Percentiles rank a stretch among this genome's conserved stretches.
Evolutionary conservation across 768 basidiomycete genomes (phyloP).

Genomic region (Kwoniella dendrophila): DNA sequence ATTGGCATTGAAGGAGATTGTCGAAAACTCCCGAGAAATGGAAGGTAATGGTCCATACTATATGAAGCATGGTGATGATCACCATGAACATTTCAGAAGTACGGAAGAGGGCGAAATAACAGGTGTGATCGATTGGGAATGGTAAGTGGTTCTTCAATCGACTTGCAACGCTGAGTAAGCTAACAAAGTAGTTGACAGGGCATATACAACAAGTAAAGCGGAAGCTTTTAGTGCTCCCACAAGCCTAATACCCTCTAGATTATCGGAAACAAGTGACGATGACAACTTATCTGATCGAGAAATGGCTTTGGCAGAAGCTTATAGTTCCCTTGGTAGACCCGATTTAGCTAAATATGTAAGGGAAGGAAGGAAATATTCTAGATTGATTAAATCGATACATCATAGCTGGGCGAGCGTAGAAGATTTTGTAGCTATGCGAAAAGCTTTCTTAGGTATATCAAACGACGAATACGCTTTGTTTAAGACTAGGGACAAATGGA

Average conservation of each 20-base stretch:
- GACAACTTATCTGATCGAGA: slow-evolving; percentile 1
- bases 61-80: slow-evolving; percentile 25
- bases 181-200: slow-evolving; percentile 6
- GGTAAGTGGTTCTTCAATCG: slow-evolving; percentile 11
- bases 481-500: slow-evolving; percentile 9
- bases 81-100: slow-evolving; percentile 17
- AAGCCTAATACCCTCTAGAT: neutral
- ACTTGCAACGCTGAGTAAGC: too few relatives aligned
- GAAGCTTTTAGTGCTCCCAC: slow-evolving; percentile 23
- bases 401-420: neutral
- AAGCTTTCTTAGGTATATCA: neutral
- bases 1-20: neutral
- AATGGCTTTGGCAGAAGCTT: slow-evolving; percentile 1
- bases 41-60: slow-evolving; percentile 10
- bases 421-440: slow-evolving; percentile 1
- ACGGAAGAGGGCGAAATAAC: neutral
- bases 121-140: slow-evolving; percentile 27
- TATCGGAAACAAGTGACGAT: neutral
- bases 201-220: slow-evolving; percentile 15
- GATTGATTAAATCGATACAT: neutral
- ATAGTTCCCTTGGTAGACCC: neutral
- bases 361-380: slow-evolving; percentile 16
- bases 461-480: neutral
- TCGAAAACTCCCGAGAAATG: neutral
- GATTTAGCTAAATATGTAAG: slow-evolving; percentile 17